These are phyloP conservation scores for Blastobotrys niveus DNA, from an alignment of 1,139 yeast genomes.

Conservation along the genomic window DNA sequence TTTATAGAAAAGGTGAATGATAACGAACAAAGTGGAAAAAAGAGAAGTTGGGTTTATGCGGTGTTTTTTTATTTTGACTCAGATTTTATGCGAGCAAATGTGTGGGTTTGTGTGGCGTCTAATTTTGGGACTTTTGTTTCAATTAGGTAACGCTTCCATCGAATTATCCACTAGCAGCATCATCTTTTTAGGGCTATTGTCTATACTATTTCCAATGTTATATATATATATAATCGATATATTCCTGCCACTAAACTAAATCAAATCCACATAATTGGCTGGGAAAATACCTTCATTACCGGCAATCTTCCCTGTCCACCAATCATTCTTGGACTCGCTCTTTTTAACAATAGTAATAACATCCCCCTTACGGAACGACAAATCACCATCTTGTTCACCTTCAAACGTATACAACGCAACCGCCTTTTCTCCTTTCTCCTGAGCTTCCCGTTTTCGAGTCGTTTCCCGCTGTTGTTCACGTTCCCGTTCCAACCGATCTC, in stretches of 20 bases:
- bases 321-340: conserved; percentile 83
- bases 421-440: conserved; percentile 56
- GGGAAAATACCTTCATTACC: conserved; percentile 91
- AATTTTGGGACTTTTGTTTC: too few species aligned
- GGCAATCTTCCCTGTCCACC: conserved; percentile 96
- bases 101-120: too few species aligned
- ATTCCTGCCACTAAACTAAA: conserved; percentile 31
- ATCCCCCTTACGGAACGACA: conserved; percentile 91
- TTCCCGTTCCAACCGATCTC: conserved; percentile 19
- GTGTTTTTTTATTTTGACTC: too few species aligned
- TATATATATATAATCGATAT: not conserved
- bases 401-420: conserved; percentile 83
- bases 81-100: too few species aligned
- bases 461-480: conserved; percentile 2
- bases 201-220: too few species aligned
- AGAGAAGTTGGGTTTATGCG: too few species aligned
- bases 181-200: too few species aligned
- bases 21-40: too few species aligned
- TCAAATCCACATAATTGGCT: conserved; percentile 88
- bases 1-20: too few species aligned
- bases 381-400: conserved; percentile 88
- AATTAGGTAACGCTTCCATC: too few species aligned
- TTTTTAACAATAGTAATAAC: conserved; percentile 82
- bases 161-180: too few species aligned
- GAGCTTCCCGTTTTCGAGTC: conserved; percentile 13